phyloP scores from a whole-genome alignment of 1,284 basidiomycete species.

The Heliocybe sulcata region DNA sequence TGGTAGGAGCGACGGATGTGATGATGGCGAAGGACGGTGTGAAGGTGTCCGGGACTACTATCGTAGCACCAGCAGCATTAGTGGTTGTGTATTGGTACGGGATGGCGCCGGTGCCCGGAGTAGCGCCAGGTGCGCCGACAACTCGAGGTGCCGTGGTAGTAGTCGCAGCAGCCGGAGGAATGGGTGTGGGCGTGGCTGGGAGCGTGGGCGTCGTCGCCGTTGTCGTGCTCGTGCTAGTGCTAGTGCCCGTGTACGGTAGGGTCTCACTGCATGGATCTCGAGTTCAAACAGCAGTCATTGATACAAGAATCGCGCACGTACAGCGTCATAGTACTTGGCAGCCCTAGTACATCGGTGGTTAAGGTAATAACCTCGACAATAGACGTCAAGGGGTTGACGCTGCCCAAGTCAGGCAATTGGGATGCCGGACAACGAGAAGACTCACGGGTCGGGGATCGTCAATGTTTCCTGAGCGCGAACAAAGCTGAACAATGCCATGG shows the following conservation, averaged over 20 bases:
- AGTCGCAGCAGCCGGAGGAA: constrained; percentile 12
- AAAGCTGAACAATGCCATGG: neutral
- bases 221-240: constrained; percentile 16
- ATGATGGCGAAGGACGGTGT: constrained; percentile 38
- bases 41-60: constrained; percentile 39
- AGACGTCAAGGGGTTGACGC: neutral
- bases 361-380: constrained; percentile 47
- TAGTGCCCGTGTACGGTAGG: constrained; percentile 14
- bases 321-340: constrained; percentile 39
- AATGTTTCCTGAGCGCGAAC: neutral
- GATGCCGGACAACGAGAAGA: neutral
- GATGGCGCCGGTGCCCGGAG: constrained; percentile 17
- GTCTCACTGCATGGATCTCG: neutral
- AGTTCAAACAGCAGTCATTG: neutral
- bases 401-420: neutral
- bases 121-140: constrained; percentile 47
- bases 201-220: constrained; percentile 18
- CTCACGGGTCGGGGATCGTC: neutral
- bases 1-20: constrained; percentile 26
- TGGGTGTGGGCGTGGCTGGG: constrained; percentile 15
- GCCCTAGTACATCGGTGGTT: constrained; percentile 33
- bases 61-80: constrained; percentile 44
- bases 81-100: constrained; percentile 40
- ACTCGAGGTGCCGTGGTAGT: constrained; percentile 36
- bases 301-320: constrained; percentile 17